Percentiles rank a stretch among this genome's conserved stretches.
Conservation (phyloP, 1,139 yeast species). For the Candida tetrigidarum region DNA sequence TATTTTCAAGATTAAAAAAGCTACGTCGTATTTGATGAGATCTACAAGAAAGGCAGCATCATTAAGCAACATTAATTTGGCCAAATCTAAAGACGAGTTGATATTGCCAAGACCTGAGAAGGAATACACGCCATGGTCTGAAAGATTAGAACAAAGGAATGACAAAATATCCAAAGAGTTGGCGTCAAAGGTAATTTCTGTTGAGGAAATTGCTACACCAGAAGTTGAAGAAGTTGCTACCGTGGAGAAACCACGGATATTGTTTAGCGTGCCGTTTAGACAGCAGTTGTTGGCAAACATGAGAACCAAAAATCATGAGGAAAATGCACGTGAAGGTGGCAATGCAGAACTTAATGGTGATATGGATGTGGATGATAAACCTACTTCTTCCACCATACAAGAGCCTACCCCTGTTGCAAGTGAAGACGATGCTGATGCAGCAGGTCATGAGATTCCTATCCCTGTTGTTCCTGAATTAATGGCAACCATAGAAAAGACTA, state of each 20-base stretch:
- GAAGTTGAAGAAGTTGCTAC: conserved; percentile 13
- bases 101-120: conserved; percentile 36
- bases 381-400: neutral
- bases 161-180: conserved; percentile 13
- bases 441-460: conserved; percentile 17
- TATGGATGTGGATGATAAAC: neutral
- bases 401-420: conserved; percentile 7
- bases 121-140: conserved; percentile 44
- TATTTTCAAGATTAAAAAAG: conserved; percentile 63
- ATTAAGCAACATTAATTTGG: conserved; percentile 39
- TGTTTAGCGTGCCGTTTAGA: conserved; percentile 28
- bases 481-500: conserved; percentile 27
- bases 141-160: conserved; percentile 38
- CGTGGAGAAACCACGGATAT: conserved; percentile 16
- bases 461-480: conserved; percentile 29
- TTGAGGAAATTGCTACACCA: neutral
- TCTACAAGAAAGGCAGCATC: conserved; percentile 58
- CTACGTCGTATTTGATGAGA: conserved; percentile 58
- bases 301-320: neutral
- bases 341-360: neutral
- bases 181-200: conserved; percentile 2
- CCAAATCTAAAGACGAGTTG: conserved; percentile 46
- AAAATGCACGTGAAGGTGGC: neutral
- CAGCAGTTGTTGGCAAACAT: conserved; percentile 21
- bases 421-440: conserved; percentile 12